Base-by-base conservation (phyloP, 352 stramenopile genomes). In the Pythium phragmitis region DNA sequence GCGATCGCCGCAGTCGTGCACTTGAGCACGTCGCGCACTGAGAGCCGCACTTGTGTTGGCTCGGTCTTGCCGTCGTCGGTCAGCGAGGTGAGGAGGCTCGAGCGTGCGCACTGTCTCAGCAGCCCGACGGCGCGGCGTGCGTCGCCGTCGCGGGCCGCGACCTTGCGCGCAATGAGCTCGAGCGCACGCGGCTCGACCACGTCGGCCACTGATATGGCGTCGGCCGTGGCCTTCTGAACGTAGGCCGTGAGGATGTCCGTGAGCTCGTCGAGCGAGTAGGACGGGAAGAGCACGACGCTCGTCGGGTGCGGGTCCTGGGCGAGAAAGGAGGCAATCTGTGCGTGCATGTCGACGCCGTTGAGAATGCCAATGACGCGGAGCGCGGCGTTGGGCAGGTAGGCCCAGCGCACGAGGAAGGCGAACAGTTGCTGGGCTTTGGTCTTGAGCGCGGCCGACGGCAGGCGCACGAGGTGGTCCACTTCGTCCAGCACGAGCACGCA, bases 321-420 rank as follows among this genome's bases (percentile, higher is more conserved):
- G 28, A 77, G 63, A 52, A 76, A 73, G 14, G 47, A 49, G 11
- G 59, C 63, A 33, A 91, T 74, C 36, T 79, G 76, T 16, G 81
- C 51, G 60, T 88, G 85, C 82, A 91, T 88, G 63, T 91, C 82
- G 52, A 89, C 63, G 34, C 82, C 82, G 49, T 91, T 91, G 73
- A 91, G 83, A 55, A 91, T 85, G 14, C 77, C 78, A 49, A 91
- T 45, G 45, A 91, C 85, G 57, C 76, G 76, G 46, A 89, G 53
- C 7, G 42, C 42, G 14, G 68, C 57, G 2, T 77, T 51, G 6
- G 75, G 69, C 19, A 76, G 45, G 39, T 78, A 51, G 3, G 82
- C 70, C 82, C 82, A 91, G 8, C 69, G 73, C 34, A 87, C 70
- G 21, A 88, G 68, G 55, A 91, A 89, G 23, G 69, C 69, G 16